Percentiles rank a stretch among this genome's conserved stretches.
Evolutionary conservation across 106 monocot species (phyloP).

Genomic region (Apostasia shenzhenica): DNA sequence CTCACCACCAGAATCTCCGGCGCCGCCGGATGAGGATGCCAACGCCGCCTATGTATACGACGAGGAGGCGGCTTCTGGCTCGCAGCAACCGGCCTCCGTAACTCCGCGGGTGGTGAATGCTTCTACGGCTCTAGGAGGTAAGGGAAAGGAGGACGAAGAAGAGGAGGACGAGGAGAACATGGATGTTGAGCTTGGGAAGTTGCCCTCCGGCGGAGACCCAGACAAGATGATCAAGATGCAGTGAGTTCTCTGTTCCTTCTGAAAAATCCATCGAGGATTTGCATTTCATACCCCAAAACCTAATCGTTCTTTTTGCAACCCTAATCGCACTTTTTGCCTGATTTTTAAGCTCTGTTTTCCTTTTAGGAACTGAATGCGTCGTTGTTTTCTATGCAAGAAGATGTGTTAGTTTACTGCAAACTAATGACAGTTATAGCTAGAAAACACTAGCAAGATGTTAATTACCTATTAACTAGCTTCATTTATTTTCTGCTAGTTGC

Average conservation of each 20-base stretch:
- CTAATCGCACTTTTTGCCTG: too few relatives aligned
- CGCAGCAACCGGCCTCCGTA: slow-evolving; percentile 9
- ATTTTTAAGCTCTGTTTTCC: too few relatives aligned
- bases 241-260: slow-evolving; percentile 25
- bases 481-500: too few relatives aligned
- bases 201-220: slow-evolving; percentile 53
- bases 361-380: too few relatives aligned
- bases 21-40: slow-evolving; percentile 38
- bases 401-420: too few relatives aligned
- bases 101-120: slow-evolving; percentile 6
- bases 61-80: slow-evolving; percentile 22
- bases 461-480: too few relatives aligned
- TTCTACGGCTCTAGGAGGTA: slow-evolving; percentile 14
- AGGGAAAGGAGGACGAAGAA: slow-evolving; percentile 63
- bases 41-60: slow-evolving; percentile 20
- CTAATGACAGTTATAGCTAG: too few relatives aligned
- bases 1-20: slow-evolving; percentile 77
- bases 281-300: neutral
- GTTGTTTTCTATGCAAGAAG: too few relatives aligned
- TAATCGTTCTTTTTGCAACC: neutral
- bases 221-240: slow-evolving; percentile 88
- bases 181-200: slow-evolving; percentile 77
- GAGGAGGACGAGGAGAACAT: slow-evolving; percentile 86
- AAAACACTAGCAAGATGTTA: too few relatives aligned
- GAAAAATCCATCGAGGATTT: neutral